These are phyloP conservation scores for Geotrichum aggregatum DNA, from an alignment of 1,139 yeast species.

Conservation along the genomic window DNA sequence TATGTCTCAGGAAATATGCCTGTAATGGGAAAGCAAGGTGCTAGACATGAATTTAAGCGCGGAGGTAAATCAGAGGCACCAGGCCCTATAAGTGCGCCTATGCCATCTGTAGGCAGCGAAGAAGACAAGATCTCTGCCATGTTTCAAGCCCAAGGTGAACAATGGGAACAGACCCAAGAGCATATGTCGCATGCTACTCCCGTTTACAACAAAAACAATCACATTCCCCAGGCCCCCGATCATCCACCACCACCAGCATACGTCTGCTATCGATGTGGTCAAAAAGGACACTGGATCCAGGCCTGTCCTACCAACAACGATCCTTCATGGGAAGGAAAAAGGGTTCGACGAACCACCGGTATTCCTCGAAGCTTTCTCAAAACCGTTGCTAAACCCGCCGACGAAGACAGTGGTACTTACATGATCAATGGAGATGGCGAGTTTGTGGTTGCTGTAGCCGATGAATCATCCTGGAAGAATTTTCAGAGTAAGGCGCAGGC, in stretches of 20 bases:
- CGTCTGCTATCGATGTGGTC: slow-evolving; percentile 94
- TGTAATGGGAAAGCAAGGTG: slow-evolving; percentile 29
- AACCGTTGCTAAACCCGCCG: slow-evolving; percentile 64
- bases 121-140: slow-evolving; percentile 84
- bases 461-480: slow-evolving; percentile 83
- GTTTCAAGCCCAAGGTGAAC: slow-evolving; percentile 89
- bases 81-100: slow-evolving; percentile 30
- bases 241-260: slow-evolving; percentile 93
- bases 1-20: slow-evolving; percentile 66
- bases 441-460: slow-evolving; percentile 92
- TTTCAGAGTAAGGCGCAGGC: slow-evolving; percentile 58
- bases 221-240: slow-evolving; percentile 44
- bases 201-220: slow-evolving; percentile 33
- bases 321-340: slow-evolving; percentile 88
- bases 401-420: slow-evolving; percentile 66
- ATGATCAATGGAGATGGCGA: slow-evolving; percentile 94
- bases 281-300: slow-evolving; percentile 93
- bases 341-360: slow-evolving; percentile 92
- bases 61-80: slow-evolving; percentile 22
- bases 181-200: slow-evolving; percentile 59
- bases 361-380: slow-evolving; percentile 90
- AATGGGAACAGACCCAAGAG: slow-evolving; percentile 93
- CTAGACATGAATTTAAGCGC: slow-evolving; percentile 29
- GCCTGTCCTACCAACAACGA: slow-evolving; percentile 93
- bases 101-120: slow-evolving; percentile 50